Conservation (phyloP, 2,329 filamentous ascomycete species). For the Monosporascus sp. region DNA sequence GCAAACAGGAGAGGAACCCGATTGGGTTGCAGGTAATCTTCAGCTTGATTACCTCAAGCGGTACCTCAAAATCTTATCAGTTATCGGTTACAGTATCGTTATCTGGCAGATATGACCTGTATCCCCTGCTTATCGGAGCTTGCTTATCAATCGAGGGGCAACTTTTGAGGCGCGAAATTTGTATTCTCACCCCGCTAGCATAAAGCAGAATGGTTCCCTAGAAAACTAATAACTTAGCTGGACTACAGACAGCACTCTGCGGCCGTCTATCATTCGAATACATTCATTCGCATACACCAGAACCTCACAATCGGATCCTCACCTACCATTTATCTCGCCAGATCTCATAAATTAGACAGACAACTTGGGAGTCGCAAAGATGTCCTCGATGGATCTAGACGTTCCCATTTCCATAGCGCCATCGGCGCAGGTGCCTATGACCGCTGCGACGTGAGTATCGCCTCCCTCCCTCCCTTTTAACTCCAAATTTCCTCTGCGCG, state of each 20-base stretch:
- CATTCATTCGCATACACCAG: slow-evolving; percentile 1
- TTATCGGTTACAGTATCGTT: background rate
- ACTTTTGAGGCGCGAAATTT: slow-evolving; percentile 1
- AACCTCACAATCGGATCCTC: background rate
- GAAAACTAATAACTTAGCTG: background rate
- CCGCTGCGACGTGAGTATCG: slow-evolving; percentile 47
- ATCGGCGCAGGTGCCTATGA: slow-evolving; percentile 17
- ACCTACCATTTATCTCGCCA: slow-evolving; percentile 10
- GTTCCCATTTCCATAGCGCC: slow-evolving; percentile 43
- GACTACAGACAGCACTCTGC: background rate
- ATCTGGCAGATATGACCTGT: background rate
- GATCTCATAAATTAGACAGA: background rate
- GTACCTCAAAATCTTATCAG: background rate
- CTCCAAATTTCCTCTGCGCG: slow-evolving; percentile 7
- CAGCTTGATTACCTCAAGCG: background rate
- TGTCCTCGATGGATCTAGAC: slow-evolving; percentile 57
- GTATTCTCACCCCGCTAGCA: background rate
- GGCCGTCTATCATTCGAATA: slow-evolving; percentile 13
- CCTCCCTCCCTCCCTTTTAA: slow-evolving; percentile 6
- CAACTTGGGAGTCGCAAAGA: slow-evolving; percentile 22
- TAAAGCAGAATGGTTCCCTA: background rate
- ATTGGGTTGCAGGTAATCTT: no score
- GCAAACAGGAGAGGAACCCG: no score
- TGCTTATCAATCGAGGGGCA: slow-evolving; percentile 24
- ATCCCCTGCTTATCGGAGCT: no score